A percentile compares a stretch with the other conserved stretches of the same genome.
Evolutionary conservation across 371 early-diverging fungal genomes (phyloP).

Genomic region (Coemansia linderi): DNA sequence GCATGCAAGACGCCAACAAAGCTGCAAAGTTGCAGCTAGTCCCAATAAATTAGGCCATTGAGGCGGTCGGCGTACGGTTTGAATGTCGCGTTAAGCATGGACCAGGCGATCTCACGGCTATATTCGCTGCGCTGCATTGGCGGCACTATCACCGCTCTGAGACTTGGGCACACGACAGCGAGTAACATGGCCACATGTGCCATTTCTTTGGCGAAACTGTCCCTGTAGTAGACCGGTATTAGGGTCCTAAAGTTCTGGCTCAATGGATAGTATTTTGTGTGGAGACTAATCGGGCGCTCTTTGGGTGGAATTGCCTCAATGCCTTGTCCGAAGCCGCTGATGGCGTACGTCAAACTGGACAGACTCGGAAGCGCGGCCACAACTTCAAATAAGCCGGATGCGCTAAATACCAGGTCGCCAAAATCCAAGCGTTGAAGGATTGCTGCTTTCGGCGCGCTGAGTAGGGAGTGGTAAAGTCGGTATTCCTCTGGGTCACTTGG

Average conservation of each 20-base stretch:
- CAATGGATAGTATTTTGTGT: neutral
- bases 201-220: neutral
- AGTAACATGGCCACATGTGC: neutral
- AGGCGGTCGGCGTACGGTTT: constrained; percentile 1
- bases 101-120: neutral
- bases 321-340: neutral
- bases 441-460: neutral
- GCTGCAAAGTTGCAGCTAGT: neutral
- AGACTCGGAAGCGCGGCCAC: neutral
- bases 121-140: neutral
- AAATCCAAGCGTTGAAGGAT: neutral
- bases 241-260: neutral
- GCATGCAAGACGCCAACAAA: neutral
- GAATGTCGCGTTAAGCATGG: neutral
- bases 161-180: neutral
- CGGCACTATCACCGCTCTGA: neutral
- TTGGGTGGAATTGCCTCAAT: neutral
- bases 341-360: neutral
- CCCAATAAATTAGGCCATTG: neutral
- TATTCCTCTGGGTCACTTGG: neutral
- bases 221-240: too few species aligned
- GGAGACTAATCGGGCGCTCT: neutral
- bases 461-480: neutral
- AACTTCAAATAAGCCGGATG: neutral
- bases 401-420: too few species aligned